Base-by-base conservation (phyloP, 176 grass and related monocot species). In the Thalia dealbata region DNA sequence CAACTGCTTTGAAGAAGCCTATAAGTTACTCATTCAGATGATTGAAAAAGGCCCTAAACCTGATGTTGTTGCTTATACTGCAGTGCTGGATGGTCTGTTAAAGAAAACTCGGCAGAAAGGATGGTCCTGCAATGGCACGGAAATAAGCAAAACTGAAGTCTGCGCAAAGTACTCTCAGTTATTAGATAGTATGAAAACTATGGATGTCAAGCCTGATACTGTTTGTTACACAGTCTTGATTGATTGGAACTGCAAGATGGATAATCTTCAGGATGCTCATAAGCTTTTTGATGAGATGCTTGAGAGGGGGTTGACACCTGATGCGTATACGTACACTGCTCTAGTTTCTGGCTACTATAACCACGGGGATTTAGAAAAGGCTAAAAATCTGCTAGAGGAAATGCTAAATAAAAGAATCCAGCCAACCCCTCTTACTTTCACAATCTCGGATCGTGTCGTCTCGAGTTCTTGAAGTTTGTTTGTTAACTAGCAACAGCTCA, bases 191-290 rank as follows among this genome's bases (percentile, higher is more conserved):
- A 88, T 96, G 91, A 72, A 75, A 80, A 61, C 72, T 54, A 54
- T 52, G 63, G 59, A 81, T 19, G 75, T 88, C 3, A 52, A 96
- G 64, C 85, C 78, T 71, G 91, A 96, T 67, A 80, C 86, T 52
- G 73, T 75, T 18, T 96, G 76, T 69, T 96, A 96, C 59, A 96
- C 88, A n/a, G 81, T 88, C 67, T 82, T 96, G 83, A 88, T 96
- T 76, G 69, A 96, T 88, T 81, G 83, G 2, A 73, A 78, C 5
- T 96, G 91, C 75, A 96, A 91, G 82, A 60, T 85, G 64, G 76
- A 73, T 52, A 80, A 76, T 84, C 60, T 96, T 38, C 52, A 84
- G 67, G 73, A 82, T 82, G 91, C 91, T 38, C 73, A 51, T 46
- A 67, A 64, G 73, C 45, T 84, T 29, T 91, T 96, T 66, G 81